A percentile compares a stretch with the other conserved stretches of the same genome.
These are phyloP conservation scores for Nidularia sp. DNA, from an alignment of 768 basidiomycete species.

Conservation along the genomic window DNA sequence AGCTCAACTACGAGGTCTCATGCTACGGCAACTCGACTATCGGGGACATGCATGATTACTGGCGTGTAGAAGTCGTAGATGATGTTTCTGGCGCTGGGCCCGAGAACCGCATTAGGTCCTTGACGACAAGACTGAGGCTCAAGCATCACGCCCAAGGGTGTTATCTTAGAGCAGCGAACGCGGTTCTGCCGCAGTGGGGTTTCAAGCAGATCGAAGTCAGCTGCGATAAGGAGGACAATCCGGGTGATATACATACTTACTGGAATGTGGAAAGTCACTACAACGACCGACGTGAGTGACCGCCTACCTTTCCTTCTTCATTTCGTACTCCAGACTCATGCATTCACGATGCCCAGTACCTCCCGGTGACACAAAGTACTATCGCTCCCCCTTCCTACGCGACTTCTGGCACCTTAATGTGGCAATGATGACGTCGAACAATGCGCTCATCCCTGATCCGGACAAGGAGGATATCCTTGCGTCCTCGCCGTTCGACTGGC, in stretches of 20 bases:
- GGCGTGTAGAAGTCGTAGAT: constrained; percentile 92
- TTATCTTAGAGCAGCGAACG: constrained; percentile 87
- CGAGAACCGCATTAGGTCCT: constrained; percentile 67
- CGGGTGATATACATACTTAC: constrained; percentile 78
- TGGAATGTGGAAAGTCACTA: constrained; percentile 99
- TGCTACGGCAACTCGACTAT: constrained; percentile 89
- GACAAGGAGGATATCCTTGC: constrained; percentile 99
- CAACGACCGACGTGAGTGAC: constrained; percentile 84
- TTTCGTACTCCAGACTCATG: not conserved
- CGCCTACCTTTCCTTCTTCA: not conserved
- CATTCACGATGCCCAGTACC: constrained; percentile 53
- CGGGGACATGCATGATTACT: constrained; percentile 87
- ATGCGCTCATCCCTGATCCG: constrained; percentile 93
- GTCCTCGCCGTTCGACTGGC: constrained; percentile 91
- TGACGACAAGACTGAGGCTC: constrained; percentile 89
- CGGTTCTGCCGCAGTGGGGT: constrained; percentile 93
- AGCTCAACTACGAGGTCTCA: constrained; percentile 87
- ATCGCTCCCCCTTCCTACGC: constrained; percentile 87
- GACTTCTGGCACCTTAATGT: constrained; percentile 99
- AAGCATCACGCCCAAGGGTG: constrained; percentile 75
- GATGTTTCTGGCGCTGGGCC: constrained; percentile 68
- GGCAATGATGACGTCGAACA: constrained; percentile 99
- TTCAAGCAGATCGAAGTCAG: constrained; percentile 98
- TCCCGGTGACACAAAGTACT: constrained; percentile 74
- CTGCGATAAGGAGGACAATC: constrained; percentile 86